These are phyloP conservation scores for Linnemannia exigua DNA, from an alignment of 192 early-diverging fungal species.

Conservation along the genomic window DNA sequence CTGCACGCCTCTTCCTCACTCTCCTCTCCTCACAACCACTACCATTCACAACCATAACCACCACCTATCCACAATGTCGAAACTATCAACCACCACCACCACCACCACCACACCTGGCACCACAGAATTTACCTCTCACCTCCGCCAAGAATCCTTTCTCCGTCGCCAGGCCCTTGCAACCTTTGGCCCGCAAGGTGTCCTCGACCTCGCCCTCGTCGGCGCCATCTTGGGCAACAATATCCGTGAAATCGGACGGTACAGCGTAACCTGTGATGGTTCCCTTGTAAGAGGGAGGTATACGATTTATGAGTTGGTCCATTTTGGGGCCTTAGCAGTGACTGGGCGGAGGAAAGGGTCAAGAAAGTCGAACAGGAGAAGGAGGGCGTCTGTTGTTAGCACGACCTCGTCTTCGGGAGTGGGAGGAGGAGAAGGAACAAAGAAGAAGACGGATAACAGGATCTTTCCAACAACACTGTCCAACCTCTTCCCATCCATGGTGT, in stretches of 20 bases:
- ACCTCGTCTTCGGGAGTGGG: too few species aligned
- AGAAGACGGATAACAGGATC: constrained; percentile 2
- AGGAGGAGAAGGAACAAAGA: not conserved
- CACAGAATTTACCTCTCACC: constrained; percentile 7
- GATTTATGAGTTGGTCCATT: constrained; percentile 48
- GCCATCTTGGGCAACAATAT: constrained; percentile 54
- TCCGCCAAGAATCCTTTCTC: constrained; percentile 35
- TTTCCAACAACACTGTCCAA: constrained; percentile 43
- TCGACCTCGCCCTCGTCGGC: constrained; percentile 40
- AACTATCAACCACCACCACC: not conserved
- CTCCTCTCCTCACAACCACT: not conserved
- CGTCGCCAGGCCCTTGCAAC: constrained; percentile 26
- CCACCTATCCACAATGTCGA: not conserved
- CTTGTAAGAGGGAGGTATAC: constrained; percentile 33
- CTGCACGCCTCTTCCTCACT: not conserved
- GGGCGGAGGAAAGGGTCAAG: too few species aligned
- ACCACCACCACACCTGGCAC: not conserved
- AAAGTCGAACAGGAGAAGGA: not conserved
- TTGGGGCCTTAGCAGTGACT: constrained; percentile 30
- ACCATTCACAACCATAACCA: not conserved
- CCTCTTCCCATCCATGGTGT: constrained; percentile 43
- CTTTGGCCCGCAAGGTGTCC: constrained; percentile 45
- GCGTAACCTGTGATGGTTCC: constrained; percentile 43
- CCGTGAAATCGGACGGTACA: constrained; percentile 48
- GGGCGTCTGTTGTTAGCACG: too few species aligned